A percentile compares a stretch with the other conserved stretches of the same genome.
These are phyloP conservation scores for Aspergillus sergii DNA, from an alignment of 2,329 filamentous ascomycete species.

Conservation along the genomic window DNA sequence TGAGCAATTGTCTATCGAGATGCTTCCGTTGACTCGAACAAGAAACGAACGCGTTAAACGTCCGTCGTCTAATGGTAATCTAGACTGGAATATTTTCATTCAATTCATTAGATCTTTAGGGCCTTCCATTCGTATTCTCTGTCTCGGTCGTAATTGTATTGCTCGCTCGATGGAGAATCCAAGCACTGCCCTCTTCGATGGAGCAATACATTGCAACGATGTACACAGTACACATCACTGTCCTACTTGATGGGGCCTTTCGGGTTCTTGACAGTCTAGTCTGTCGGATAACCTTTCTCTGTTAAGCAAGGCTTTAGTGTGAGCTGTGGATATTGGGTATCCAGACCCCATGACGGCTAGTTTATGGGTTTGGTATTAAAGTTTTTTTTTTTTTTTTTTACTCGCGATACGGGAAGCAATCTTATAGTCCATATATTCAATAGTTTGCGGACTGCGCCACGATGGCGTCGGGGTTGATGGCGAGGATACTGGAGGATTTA, in stretches of 20 bases:
- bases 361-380: neutral
- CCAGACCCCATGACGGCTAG: neutral
- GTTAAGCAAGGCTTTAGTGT: neutral
- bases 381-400: neutral
- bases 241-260: too few species aligned
- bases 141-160: too few species aligned
- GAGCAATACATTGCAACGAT: neutral
- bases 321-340: neutral
- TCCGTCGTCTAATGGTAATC: neutral
- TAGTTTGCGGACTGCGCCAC: neutral
- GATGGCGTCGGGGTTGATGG: neutral
- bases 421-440: neutral
- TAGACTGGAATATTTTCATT: neutral
- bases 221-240: too few species aligned
- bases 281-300: neutral
- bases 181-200: neutral
- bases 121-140: neutral
- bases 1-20: too few species aligned
- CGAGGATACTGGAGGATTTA: too few species aligned
- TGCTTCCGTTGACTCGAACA: too few species aligned
- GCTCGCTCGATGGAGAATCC: too few species aligned
- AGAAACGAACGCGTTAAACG: neutral
- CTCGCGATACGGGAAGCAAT: neutral
- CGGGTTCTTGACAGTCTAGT: too few species aligned
- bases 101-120: neutral